These are phyloP conservation scores for Puccinia horiana DNA, from an alignment of 1,284 basidiomycete species.

Conservation along the genomic window DNA sequence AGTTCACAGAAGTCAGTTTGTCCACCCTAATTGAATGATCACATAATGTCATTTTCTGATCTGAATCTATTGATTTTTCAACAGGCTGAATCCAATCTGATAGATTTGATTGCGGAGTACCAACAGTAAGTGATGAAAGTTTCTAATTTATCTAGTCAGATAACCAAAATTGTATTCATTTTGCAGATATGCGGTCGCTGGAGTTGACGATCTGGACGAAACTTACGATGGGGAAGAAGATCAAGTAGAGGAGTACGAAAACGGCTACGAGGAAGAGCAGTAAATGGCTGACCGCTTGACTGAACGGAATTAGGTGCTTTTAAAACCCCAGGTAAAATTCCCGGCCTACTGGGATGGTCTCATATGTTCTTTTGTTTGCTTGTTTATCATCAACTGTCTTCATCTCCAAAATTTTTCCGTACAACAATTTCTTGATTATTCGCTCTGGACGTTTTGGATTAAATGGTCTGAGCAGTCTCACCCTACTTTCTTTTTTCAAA, in stretches of 20 bases:
- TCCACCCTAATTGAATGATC: slow-evolving; percentile 39
- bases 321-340: not conserved
- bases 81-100: slow-evolving; percentile 40
- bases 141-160: not conserved
- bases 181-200: not conserved
- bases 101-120: slow-evolving; percentile 59
- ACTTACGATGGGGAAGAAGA: slow-evolving; percentile 12
- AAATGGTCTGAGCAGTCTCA: too few relatives aligned
- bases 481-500: too few relatives aligned
- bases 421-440: too few relatives aligned
- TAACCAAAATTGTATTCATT: not conserved
- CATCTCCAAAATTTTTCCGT: too few relatives aligned
- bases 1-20: slow-evolving; percentile 59
- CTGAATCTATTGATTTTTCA: not conserved
- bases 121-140: slow-evolving; percentile 53
- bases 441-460: too few relatives aligned
- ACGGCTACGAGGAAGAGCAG: slow-evolving; percentile 13
- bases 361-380: too few relatives aligned
- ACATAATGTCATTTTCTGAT: not conserved
- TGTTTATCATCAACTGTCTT: too few relatives aligned
- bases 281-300: not conserved
- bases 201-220: slow-evolving; percentile 19
- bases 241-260: slow-evolving; percentile 1
- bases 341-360: too few relatives aligned
- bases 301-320: not conserved